These are phyloP conservation scores for Botryosphaeria dothidea DNA, from an alignment of 2,329 filamentous ascomycete species.

Conservation along the genomic window DNA sequence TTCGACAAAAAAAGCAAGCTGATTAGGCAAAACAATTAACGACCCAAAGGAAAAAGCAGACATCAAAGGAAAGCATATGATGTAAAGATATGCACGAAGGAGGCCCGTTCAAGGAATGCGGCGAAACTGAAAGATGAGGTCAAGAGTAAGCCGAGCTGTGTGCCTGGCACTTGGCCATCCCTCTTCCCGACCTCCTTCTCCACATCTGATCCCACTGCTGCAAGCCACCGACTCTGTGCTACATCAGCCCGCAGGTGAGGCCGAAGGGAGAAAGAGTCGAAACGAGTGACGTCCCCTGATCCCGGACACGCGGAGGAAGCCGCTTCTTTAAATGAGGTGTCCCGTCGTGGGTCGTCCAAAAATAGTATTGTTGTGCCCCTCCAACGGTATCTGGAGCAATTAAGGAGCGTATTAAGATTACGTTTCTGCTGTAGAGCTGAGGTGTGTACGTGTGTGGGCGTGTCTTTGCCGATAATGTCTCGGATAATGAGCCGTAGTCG, in stretches of 20 bases:
- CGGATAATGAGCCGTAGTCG: constrained; percentile 14
- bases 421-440: constrained; percentile 13
- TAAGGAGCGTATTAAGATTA: constrained; percentile 18
- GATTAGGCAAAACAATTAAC: not conserved
- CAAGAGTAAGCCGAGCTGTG: not conserved
- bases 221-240: constrained; percentile 12
- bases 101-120: not conserved
- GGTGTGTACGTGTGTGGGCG: constrained; percentile 8
- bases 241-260: constrained; percentile 1
- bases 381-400: constrained; percentile 3
- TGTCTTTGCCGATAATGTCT: constrained; percentile 15
- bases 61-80: not conserved
- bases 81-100: not conserved
- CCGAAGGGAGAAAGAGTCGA: constrained; percentile 2
- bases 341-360: constrained; percentile 8
- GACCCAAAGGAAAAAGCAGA: not conserved
- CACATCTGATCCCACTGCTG: constrained; percentile 4
- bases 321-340: not conserved
- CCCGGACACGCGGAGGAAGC: constrained; percentile 1
- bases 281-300: not conserved
- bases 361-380: constrained; percentile 12
- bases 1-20: not conserved
- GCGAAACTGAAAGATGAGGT: not conserved
- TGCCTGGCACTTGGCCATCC: not conserved
- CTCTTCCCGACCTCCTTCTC: not conserved